phyloP scores from a whole-genome alignment of 371 early-diverging fungal species.

The Thermomucor indicae-seudaticae region DNA sequence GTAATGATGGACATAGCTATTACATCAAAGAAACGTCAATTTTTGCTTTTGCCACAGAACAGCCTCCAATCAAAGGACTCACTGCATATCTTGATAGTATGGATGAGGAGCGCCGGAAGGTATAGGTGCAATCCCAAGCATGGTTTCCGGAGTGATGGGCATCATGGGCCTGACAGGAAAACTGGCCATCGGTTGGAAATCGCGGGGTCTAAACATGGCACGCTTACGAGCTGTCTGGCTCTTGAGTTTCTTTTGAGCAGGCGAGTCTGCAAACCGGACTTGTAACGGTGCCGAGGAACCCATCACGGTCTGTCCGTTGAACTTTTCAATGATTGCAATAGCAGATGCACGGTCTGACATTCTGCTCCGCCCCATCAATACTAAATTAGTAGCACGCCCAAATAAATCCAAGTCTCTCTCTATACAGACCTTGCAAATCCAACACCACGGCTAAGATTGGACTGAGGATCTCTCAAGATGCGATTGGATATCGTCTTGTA shows the following conservation, averaged over 20 bases:
- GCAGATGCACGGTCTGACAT: constrained; percentile 70
- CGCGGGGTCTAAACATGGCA: constrained; percentile 30
- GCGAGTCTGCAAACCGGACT: constrained; percentile 79
- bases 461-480: constrained; percentile 62
- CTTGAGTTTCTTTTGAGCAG: constrained; percentile 76
- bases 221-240: constrained; percentile 24
- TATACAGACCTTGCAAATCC: constrained; percentile 83
- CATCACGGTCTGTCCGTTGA: constrained; percentile 55
- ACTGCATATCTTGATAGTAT: neutral
- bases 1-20: neutral
- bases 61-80: neutral
- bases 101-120: neutral
- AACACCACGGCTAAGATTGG: constrained; percentile 63
- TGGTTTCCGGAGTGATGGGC: constrained; percentile 48
- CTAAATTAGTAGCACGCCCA: neutral
- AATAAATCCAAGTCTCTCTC: neutral
- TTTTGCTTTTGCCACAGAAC: neutral
- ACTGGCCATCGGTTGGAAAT: constrained; percentile 34
- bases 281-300: constrained; percentile 66
- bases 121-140: constrained; percentile 40
- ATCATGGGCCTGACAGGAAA: constrained; percentile 28
- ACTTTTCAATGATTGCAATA: constrained; percentile 59
- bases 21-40: too few relatives aligned
- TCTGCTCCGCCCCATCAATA: constrained; percentile 22
- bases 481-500: constrained; percentile 64